Percentiles rank a stretch among this genome's conserved stretches.
Conservation (phyloP, 176 grass and related monocot species). For the Coix lacrymajobi region DNA sequence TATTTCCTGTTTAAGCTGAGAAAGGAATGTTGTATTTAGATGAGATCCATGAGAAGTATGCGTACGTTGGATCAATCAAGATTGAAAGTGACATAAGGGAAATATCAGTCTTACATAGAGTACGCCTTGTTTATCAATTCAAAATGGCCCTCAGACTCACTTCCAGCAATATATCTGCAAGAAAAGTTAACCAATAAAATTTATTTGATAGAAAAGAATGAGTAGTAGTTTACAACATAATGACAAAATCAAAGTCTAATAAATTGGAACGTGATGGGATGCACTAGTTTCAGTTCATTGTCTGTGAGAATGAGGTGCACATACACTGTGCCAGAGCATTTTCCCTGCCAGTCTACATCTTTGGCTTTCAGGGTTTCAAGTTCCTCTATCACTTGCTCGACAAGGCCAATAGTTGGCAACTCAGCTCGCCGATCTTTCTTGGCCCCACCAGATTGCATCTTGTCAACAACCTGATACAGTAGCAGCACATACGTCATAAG, state of each 20-base stretch:
- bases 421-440: slow-evolving; percentile 64
- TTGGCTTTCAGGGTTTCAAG: slow-evolving; percentile 65
- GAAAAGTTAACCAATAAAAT: slow-evolving; percentile 3
- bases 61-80: neutral
- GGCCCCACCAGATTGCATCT: slow-evolving; percentile 68
- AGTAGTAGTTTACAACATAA: neutral
- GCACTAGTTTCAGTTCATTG: neutral
- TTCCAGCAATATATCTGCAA: slow-evolving; percentile 92
- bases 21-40: neutral
- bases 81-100: neutral
- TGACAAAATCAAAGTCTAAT: neutral
- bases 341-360: slow-evolving; percentile 85
- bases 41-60: neutral
- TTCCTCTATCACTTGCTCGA: slow-evolving; percentile 37
- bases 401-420: slow-evolving; percentile 56
- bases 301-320: slow-evolving; percentile 11
- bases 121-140: slow-evolving; percentile 85
- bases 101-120: slow-evolving; percentile 66
- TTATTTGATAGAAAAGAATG: neutral
- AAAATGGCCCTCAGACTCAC: slow-evolving; percentile 83
- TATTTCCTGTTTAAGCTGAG: neutral
- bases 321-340: slow-evolving; percentile 98
- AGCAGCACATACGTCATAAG: neutral
- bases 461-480: slow-evolving; percentile 73
- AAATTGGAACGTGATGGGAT: neutral